Conservation (phyloP, 1,284 basidiomycete genomes). For the Ganoderma multipileum region DNA sequence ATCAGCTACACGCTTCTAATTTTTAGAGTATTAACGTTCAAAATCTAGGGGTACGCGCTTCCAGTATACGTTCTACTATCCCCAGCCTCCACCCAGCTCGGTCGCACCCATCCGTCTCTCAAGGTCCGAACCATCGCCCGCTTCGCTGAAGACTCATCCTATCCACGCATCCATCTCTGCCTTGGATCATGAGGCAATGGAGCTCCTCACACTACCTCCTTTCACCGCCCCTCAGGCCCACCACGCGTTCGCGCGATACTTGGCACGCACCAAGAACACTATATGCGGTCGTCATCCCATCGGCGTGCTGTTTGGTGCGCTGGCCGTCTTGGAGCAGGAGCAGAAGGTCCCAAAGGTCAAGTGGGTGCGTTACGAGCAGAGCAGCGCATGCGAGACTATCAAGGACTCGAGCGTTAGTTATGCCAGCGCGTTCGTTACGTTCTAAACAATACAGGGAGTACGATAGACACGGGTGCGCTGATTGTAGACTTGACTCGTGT, state of each 20-base stretch:
- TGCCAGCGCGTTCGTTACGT: slow-evolving; percentile 83
- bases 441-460: slow-evolving; percentile 40
- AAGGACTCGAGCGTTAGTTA: slow-evolving; percentile 94
- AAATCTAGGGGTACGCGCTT: slow-evolving; percentile 85
- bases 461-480: neutral
- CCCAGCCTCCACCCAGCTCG: slow-evolving; percentile 62
- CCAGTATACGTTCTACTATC: slow-evolving; percentile 91
- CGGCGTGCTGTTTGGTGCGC: slow-evolving; percentile 85
- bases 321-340: slow-evolving; percentile 66
- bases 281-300: slow-evolving; percentile 98
- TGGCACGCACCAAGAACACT: slow-evolving; percentile 89
- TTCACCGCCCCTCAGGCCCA: slow-evolving; percentile 61
- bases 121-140: slow-evolving; percentile 46
- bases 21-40: neutral
- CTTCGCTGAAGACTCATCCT: slow-evolving; percentile 51
- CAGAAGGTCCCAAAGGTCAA: slow-evolving; percentile 54
- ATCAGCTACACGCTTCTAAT: neutral
- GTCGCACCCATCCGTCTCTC: slow-evolving; percentile 60
- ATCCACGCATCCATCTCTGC: slow-evolving; percentile 77
- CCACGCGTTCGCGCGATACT: slow-evolving; percentile 74
- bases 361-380: slow-evolving; percentile 95
- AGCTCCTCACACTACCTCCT: slow-evolving; percentile 69
- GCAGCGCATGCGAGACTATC: slow-evolving; percentile 73
- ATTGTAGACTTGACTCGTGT: neutral
- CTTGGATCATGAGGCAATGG: slow-evolving; percentile 84